A percentile compares a stretch with the other conserved stretches of the same genome.
phyloP scores from a whole-genome alignment of 176 grass and related monocot species.

The Oryza glaberrima region DNA sequence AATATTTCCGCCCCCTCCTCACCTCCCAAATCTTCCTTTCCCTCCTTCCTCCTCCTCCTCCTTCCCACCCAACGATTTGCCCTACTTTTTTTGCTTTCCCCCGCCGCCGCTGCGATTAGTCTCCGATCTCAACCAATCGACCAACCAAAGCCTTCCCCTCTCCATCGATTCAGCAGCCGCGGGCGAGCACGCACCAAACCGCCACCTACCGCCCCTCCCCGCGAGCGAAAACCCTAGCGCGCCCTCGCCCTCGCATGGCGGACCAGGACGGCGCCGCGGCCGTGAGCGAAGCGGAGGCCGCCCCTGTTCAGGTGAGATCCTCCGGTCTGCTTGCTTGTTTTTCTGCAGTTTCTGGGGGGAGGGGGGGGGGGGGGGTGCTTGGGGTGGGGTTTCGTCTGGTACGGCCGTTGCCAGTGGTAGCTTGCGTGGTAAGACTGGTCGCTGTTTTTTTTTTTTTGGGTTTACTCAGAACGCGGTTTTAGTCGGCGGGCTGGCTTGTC shows the following conservation, averaged over 20 bases:
- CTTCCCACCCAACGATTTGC: conserved; percentile 27
- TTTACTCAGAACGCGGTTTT: neutral
- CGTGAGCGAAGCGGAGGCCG: conserved; percentile 12
- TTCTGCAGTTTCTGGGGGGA: neutral
- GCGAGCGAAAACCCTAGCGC: conserved; percentile 48
- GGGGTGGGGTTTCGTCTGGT: neutral
- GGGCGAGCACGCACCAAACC: conserved; percentile 24
- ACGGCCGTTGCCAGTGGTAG: neutral
- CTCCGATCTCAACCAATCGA: neutral
- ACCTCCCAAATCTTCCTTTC: conserved; percentile 10
- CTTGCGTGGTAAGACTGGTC: conserved; percentile 16
- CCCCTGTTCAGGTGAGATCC: conserved; percentile 39
- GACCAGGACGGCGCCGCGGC: conserved; percentile 29
- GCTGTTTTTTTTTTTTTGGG: neutral
- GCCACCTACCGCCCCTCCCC: conserved; percentile 24
- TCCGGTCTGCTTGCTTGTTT: neutral
- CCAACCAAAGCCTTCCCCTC: neutral
- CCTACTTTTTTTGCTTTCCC: neutral
- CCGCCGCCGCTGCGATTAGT: conserved; percentile 24
- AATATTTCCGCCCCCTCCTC: conserved; percentile 6
- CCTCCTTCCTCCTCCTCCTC: conserved; percentile 10
- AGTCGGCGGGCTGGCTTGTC: neutral
- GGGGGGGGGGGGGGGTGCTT: neutral
- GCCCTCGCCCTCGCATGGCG: conserved; percentile 36
- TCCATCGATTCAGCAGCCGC: neutral